phyloP scores from a whole-genome alignment of 1,284 basidiomycete genomes.

The Puccinia triticina region DNA sequence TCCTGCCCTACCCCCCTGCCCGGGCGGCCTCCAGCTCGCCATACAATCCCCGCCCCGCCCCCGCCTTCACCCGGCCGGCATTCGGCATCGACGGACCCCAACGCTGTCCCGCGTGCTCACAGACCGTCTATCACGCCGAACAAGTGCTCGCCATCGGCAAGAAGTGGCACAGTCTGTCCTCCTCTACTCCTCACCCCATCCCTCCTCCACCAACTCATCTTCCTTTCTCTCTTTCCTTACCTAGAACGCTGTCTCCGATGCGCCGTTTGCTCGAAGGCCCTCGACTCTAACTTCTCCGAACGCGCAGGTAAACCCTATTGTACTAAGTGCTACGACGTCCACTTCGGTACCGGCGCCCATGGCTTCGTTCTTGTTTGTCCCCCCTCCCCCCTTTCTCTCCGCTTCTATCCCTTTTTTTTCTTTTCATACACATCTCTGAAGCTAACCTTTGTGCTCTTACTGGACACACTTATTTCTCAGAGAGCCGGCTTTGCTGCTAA shows the following conservation, averaged over 20 bases:
- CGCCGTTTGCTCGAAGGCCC: not conserved
- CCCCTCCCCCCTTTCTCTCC: not conserved
- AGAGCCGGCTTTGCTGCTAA: slow-evolving; percentile 6
- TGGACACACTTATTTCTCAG: not conserved
- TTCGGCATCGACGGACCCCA: slow-evolving; percentile 24
- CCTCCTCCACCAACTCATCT: not conserved
- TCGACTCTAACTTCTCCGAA: slow-evolving; percentile 32
- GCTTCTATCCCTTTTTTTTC: not conserved
- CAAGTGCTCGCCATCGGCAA: slow-evolving; percentile 43
- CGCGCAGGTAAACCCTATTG: slow-evolving; percentile 42
- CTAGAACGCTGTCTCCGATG: slow-evolving; percentile 40
- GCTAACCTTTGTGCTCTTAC: not conserved
- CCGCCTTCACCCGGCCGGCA: not conserved
- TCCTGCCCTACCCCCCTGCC: not conserved
- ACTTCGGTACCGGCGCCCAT: slow-evolving; percentile 22
- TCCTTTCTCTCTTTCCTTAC: not conserved
- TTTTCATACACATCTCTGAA: not conserved
- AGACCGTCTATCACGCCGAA: slow-evolving; percentile 43
- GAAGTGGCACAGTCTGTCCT: slow-evolving; percentile 44
- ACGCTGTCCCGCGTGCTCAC: slow-evolving; percentile 20
- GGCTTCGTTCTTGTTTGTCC: slow-evolving; percentile 38
- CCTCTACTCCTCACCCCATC: not conserved
- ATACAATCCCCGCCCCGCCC: not conserved
- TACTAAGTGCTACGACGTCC: slow-evolving; percentile 24
- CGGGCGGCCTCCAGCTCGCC: not conserved